Evolutionary conservation across 345 rosid species (phyloP).

Genomic region (Camelina laxa): DNA sequence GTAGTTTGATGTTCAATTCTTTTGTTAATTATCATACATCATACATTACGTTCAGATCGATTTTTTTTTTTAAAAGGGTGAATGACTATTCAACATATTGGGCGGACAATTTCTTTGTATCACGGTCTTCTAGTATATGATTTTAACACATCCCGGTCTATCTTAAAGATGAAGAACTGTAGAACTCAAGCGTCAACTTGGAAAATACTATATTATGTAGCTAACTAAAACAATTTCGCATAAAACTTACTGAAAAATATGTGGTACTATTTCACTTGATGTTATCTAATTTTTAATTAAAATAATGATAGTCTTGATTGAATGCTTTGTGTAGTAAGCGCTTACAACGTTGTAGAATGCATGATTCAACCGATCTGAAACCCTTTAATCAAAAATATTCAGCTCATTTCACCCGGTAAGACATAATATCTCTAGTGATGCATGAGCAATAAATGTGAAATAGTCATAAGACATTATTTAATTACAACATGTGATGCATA

Average conservation of each 20-base stretch:
- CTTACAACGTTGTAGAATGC: neutral
- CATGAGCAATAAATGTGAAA: slow-evolving; percentile 24
- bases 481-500: slow-evolving; percentile 32
- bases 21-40: neutral
- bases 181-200: too few relatives aligned
- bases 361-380: slow-evolving; percentile 3
- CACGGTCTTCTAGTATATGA: neutral
- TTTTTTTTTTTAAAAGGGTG: too few relatives aligned
- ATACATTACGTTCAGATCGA: neutral
- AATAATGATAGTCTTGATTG: too few relatives aligned
- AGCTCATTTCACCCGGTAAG: neutral
- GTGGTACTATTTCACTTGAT: too few relatives aligned
- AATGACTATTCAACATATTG: slow-evolving; percentile 21
- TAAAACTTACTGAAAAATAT: too few relatives aligned
- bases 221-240: too few relatives aligned
- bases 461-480: too few relatives aligned
- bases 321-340: neutral
- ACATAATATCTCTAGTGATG: neutral
- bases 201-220: too few relatives aligned
- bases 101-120: slow-evolving; percentile 17
- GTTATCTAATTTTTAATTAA: too few relatives aligned
- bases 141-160: neutral
- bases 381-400: neutral
- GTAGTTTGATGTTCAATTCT: slow-evolving; percentile 10
- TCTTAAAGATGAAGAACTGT: neutral